phyloP scores from a whole-genome alignment of 495 filamentous ascomycete genomes.

The Hypoxylon cercidicola region DNA sequence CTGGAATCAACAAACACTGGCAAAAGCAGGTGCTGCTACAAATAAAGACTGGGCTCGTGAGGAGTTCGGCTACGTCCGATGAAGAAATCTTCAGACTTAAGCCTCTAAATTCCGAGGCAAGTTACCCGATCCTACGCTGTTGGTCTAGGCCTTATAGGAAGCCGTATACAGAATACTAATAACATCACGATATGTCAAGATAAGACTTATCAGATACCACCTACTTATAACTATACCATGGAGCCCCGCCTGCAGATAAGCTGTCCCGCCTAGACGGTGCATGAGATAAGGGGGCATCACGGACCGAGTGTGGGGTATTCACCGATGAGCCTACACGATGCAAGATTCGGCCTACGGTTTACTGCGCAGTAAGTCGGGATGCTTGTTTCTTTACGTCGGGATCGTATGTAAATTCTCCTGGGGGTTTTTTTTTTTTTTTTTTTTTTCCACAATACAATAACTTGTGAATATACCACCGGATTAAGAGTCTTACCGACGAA shows the following conservation, averaged over 20 bases:
- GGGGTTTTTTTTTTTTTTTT: too few species aligned
- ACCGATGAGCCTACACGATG: background rate
- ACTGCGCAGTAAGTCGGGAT: too few species aligned
- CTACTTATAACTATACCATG: slow-evolving; percentile 3
- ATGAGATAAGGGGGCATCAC: slow-evolving; percentile 21
- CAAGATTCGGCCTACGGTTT: background rate
- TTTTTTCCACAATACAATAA: too few species aligned
- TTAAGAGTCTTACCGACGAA: too few species aligned
- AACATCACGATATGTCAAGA: background rate
- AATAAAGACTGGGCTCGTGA: background rate
- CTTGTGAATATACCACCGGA: too few species aligned
- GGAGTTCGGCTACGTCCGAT: slow-evolving; percentile 23
- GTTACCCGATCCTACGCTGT: background rate
- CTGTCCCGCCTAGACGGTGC: slow-evolving; percentile 7
- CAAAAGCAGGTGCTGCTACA: background rate
- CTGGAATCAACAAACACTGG: background rate
- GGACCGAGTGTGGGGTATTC: slow-evolving; percentile 23
- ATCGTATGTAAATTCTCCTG: too few species aligned
- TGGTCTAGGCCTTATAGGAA: background rate
- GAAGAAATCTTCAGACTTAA: background rate
- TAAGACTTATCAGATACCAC: slow-evolving; percentile 2
- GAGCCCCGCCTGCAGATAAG: slow-evolving; percentile 29
- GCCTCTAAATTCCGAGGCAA: background rate
- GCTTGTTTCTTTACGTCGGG: too few species aligned
- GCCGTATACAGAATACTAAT: slow-evolving; percentile 8